These are phyloP conservation scores for Fusarium foetens DNA, from an alignment of 2,329 filamentous ascomycete genomes.

Conservation along the genomic window DNA sequence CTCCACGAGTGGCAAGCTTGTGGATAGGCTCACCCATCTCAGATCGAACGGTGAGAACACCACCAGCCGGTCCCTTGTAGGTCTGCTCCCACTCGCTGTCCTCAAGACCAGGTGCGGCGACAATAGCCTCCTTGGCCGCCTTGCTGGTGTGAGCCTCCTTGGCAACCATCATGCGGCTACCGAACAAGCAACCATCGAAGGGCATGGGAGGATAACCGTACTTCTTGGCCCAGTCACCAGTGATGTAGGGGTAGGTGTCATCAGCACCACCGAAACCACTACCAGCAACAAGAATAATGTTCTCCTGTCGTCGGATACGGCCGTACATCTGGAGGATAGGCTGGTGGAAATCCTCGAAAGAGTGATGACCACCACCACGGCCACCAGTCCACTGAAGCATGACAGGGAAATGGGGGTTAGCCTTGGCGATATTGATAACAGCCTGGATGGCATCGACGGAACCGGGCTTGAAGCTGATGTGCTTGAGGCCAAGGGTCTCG, in stretches of 20 bases:
- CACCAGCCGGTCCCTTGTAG: constrained; percentile 90
- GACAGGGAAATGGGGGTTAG: constrained; percentile 93
- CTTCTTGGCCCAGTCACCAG: constrained; percentile 85
- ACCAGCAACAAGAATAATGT: constrained; percentile 88
- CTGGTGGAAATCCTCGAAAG: constrained; percentile 94
- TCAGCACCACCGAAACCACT: constrained; percentile 92
- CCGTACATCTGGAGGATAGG: constrained; percentile 92
- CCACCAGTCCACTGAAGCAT: constrained; percentile 96
- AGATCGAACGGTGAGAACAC: constrained; percentile 94
- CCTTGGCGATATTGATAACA: constrained; percentile 91
- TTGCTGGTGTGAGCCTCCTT: constrained; percentile 91
- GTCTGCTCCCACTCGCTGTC: constrained; percentile 91
- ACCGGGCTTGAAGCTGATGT: constrained; percentile 94
- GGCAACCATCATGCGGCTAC: constrained; percentile 93
- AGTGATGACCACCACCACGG: constrained; percentile 93
- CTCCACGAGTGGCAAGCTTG: constrained; percentile 96
- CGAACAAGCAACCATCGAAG: constrained; percentile 90
- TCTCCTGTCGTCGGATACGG: constrained; percentile 84
- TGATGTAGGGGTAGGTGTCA: constrained; percentile 92
- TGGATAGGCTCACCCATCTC: constrained; percentile 99
- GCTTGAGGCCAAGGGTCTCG: constrained; percentile 89
- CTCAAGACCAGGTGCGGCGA: constrained; percentile 83
- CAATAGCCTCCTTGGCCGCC: constrained; percentile 89
- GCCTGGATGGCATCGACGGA: constrained; percentile 88
- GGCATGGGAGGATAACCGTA: constrained; percentile 94